These are phyloP conservation scores for Papiliotrema fonsecae DNA, from an alignment of 1,284 basidiomycete genomes.

Conservation along the genomic window DNA sequence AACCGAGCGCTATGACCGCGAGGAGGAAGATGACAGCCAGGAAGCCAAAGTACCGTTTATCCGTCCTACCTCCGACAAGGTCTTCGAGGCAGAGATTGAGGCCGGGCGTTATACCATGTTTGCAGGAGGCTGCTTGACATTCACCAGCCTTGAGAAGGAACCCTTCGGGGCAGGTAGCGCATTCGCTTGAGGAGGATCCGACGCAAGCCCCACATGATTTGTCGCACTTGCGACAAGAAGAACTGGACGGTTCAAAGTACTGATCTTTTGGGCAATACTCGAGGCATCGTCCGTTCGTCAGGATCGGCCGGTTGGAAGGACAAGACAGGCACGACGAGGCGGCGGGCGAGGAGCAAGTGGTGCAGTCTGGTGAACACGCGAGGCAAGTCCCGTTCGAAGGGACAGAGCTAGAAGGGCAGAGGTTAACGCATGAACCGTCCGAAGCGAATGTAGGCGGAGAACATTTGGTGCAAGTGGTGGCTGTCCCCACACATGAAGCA, in stretches of 20 bases:
- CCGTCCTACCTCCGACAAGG: conserved; percentile 17
- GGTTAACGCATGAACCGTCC: conserved; percentile 39
- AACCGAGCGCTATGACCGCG: conserved; percentile 10
- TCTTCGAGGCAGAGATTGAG: conserved; percentile 46
- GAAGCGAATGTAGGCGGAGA: conserved; percentile 29
- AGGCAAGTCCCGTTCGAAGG: conserved; percentile 36
- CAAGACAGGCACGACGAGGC: conserved; percentile 38
- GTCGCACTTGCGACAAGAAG: conserved; percentile 42
- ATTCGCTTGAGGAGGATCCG: conserved; percentile 21
- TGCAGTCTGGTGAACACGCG: conserved; percentile 46
- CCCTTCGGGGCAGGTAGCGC: conserved; percentile 42
- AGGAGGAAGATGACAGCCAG: conserved; percentile 22
- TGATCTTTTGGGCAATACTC: conserved; percentile 35
- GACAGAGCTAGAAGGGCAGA: conserved; percentile 40
- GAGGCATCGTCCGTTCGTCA: conserved; percentile 40
- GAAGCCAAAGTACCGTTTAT: conserved; percentile 16
- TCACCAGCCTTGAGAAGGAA: conserved; percentile 31
- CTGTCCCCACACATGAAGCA: conserved; percentile 34
- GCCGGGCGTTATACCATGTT: conserved; percentile 18
- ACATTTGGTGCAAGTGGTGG: conserved; percentile 41
- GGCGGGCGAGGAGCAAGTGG: conserved; percentile 35
- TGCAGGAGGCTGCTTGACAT: conserved; percentile 35
- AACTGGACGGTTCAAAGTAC: conserved; percentile 39
- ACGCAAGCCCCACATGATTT: conserved; percentile 40
- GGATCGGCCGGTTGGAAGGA: conserved; percentile 37